Percentiles rank a stretch among this genome's conserved stretches.
phyloP scores from a whole-genome alignment of 768 basidiomycete species.

The Kwoniella heveanensis region DNA sequence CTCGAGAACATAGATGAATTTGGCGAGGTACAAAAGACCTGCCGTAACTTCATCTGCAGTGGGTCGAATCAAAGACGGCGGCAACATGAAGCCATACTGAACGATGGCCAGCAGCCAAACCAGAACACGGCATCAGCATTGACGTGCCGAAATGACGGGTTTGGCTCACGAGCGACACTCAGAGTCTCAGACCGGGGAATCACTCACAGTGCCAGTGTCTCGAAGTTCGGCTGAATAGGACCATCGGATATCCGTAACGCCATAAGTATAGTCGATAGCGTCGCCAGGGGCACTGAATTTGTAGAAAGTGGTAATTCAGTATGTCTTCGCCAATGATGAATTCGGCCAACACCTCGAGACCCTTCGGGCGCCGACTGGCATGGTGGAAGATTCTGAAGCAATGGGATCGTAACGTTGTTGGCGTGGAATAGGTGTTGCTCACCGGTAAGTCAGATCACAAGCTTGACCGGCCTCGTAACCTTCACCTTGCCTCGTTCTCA shows the following conservation, averaged over 20 bases:
- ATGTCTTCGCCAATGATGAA: neutral
- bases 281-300: slow-evolving; percentile 62
- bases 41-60: slow-evolving; percentile 74
- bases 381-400: too few relatives aligned
- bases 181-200: too few relatives aligned
- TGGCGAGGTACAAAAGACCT: slow-evolving; percentile 68
- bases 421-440: too few relatives aligned
- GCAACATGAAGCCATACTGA: slow-evolving; percentile 77
- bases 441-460: slow-evolving; percentile 55
- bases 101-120: neutral
- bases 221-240: slow-evolving; percentile 68
- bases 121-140: neutral
- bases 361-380: too few relatives aligned
- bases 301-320: neutral
- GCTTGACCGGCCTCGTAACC: slow-evolving; percentile 62
- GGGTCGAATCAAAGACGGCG: slow-evolving; percentile 71
- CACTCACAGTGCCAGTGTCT: slow-evolving; percentile 70
- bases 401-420: too few relatives aligned
- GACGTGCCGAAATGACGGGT: too few relatives aligned
- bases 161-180: too few relatives aligned
- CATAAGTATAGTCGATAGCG: slow-evolving; percentile 70
- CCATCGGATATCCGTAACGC: slow-evolving; percentile 64
- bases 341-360: neutral
- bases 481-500: slow-evolving; percentile 64
- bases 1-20: slow-evolving; percentile 64